phyloP scores from a whole-genome alignment of 108 stramenopile genomes.

The Skeletonema menzelii region DNA sequence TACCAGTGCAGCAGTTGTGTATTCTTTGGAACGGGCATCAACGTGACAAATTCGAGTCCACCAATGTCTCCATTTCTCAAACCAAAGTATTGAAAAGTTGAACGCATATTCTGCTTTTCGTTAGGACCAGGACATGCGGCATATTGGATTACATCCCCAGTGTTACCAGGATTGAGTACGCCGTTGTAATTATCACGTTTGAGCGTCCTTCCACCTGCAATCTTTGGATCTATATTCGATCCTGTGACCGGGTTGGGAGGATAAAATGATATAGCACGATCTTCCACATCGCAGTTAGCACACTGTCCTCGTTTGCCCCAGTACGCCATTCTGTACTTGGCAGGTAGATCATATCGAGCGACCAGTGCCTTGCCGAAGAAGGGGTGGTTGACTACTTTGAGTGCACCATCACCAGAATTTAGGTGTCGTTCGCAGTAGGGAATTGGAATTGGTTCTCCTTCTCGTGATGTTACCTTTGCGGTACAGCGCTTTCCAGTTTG shows the following conservation, averaged over 20 bases:
- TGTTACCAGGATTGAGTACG: conserved; percentile 59
- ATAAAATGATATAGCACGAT: conserved; percentile 64
- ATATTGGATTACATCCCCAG: conserved; percentile 65
- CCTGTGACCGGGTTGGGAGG: conserved; percentile 60
- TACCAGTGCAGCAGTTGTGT: conserved; percentile 72
- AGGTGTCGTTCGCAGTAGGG: conserved; percentile 61
- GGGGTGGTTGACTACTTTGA: conserved; percentile 57
- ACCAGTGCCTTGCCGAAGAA: conserved; percentile 64
- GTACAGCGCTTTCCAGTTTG: conserved; percentile 52
- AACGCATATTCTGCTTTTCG: conserved; percentile 65
- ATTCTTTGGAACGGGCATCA: conserved; percentile 56
- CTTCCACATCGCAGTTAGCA: conserved; percentile 46
- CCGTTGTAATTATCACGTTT: conserved; percentile 67
- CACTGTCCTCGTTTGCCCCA: conserved; percentile 62
- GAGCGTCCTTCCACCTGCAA: conserved; percentile 38
- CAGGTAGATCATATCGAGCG: conserved; percentile 56
- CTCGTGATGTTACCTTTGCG: conserved; percentile 38
- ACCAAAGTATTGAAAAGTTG: conserved; percentile 71
- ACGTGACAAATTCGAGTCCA: conserved; percentile 63
- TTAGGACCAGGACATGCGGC: conserved; percentile 66
- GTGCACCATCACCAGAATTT: conserved; percentile 57
- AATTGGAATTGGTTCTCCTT: conserved; percentile 70
- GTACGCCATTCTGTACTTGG: conserved; percentile 57
- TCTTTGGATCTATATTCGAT: conserved; percentile 41
- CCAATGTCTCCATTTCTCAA: conserved; percentile 56